Percentiles rank a stretch among this genome's conserved stretches.
These are phyloP conservation scores for Candida namnaoensis DNA, from an alignment of 805 yeast species.

Conservation along the genomic window DNA sequence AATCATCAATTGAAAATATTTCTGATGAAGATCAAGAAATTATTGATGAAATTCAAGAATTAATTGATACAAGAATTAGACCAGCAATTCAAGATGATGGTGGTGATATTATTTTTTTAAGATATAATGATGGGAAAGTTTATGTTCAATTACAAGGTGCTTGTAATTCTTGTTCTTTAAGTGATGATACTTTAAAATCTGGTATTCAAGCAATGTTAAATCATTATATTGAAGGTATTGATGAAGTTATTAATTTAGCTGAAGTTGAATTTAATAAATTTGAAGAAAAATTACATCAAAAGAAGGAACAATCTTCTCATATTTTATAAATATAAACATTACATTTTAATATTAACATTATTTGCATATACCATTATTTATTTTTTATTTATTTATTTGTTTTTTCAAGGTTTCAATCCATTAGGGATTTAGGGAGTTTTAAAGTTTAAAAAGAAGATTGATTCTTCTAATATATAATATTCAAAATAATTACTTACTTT, in stretches of 20 bases:
- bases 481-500: too few species aligned
- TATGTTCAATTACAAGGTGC: slow-evolving; percentile 90
- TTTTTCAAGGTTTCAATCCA: not conserved
- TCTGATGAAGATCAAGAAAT: slow-evolving; percentile 71
- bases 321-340: too few species aligned
- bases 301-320: slow-evolving; percentile 5
- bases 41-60: slow-evolving; percentile 82
- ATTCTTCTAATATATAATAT: too few species aligned
- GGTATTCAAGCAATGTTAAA: slow-evolving; percentile 97
- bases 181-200: slow-evolving; percentile 85
- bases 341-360: too few species aligned
- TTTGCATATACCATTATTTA: not conserved
- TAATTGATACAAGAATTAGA: slow-evolving; percentile 88
- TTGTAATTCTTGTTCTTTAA: slow-evolving; percentile 85
- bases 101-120: slow-evolving; percentile 88
- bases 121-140: slow-evolving; percentile 82
- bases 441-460: too few species aligned
- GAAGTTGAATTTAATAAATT: slow-evolving; percentile 20
- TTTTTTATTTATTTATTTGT: not conserved
- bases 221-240: slow-evolving; percentile 94
- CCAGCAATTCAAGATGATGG: slow-evolving; percentile 99
- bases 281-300: slow-evolving; percentile 12
- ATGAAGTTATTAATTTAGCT: slow-evolving; percentile 46
- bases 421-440: too few species aligned
- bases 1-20: slow-evolving; percentile 6